Base-by-base conservation (phyloP, 2,329 filamentous ascomycete species). In the Arthrinium puccinioides region DNA sequence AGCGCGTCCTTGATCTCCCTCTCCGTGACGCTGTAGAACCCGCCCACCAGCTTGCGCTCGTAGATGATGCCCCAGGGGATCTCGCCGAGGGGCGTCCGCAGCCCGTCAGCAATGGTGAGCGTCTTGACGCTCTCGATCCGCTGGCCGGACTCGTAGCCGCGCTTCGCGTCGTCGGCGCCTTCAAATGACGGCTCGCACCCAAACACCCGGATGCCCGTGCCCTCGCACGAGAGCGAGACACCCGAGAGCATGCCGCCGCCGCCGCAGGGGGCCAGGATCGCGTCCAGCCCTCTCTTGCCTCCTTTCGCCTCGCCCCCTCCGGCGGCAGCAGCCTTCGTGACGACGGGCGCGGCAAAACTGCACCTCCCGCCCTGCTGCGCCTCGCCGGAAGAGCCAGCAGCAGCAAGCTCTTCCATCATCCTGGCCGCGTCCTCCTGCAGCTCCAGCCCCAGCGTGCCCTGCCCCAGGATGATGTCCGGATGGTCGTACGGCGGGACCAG, bases 401-500 rank as follows among this genome's bases (percentile, higher is more conserved):
- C 37, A 42, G 52, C 26, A 10, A 49, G 46, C 14, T 45, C 51
- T 21, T 43, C 45, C 28, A 82, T 65, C 44, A 82, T 50, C 29
- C 70, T 67, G 4, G 55, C 59, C 2, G 82, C 84, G 55, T 97
- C 89, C 42, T 74, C 66, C 55, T 88, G 81, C 23, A 96, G 61
- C 60, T 98, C 92, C 5, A 96, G 59, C 0, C 80, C 89, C 44
- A 86, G 69, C 1, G 90, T 97, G n/a, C 90, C 92, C 65, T 96
- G 89, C 0, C 92, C 90, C 1, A 95, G 75, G 39, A 97, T 84
- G 47, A 96, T 88, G 58, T 96, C 79, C 3, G 85, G 84, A 61
- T 97, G 86, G 59, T 97, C 87, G 57, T 96, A 96, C 0, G 92
- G 89, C 37, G 89, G 89, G 5, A 98, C 74, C 9, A 96, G 67